Base-by-base conservation (phyloP, 2,329 filamentous ascomycete species). In the Ophioceras dolichostomum region DNA sequence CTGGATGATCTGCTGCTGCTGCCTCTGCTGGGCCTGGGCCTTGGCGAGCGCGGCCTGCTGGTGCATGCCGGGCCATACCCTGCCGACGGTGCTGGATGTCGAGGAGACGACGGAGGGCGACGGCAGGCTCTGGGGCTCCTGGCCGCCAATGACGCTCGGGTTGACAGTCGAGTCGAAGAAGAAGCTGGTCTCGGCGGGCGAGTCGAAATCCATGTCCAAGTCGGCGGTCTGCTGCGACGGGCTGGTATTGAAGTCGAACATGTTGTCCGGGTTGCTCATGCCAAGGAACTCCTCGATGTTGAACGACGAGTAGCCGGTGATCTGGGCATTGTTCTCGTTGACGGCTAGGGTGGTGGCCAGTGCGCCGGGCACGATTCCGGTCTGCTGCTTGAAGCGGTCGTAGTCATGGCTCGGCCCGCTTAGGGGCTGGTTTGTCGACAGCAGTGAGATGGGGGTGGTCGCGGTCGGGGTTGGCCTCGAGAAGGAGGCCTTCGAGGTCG, bases 351-450 rank as follows among this genome's bases (percentile, higher is more conserved):
- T 83, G 58, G 76, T 83, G 30, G 81, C 78, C 44, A 91, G 67
- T 37, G 86, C 88, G 43, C 87, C 87, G 2, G 85, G 80, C 0
- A 91, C 85, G 21, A 95, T 78, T 45, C 88, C 87, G 4, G 91
- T 95, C 65, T 95, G 88, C 57, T 98, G 91, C 64, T 86, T 84
- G 66, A 95, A 93, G 54, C 85, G 78, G 52, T 87, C 84, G 67
- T 96, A 96, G 61, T 94, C 85, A 64, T 95, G 88, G 59, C 86
- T 94, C 8, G 91, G 89, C 26, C 78, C 84, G 34, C 76, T 78
- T 52, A 88, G 74, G 16, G 70, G 70, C 43, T 79, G 72, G 19
- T 51, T 58, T 38, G 66, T 61, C 7, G 70, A 58, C 14, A 73
- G 58, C 40, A 79, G 57, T 26, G 64, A 60, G 4, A 66, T 61